These are phyloP conservation scores for Amaranthus tricolor DNA, from an alignment of 179 eudicot genomes.

Conservation along the genomic window DNA sequence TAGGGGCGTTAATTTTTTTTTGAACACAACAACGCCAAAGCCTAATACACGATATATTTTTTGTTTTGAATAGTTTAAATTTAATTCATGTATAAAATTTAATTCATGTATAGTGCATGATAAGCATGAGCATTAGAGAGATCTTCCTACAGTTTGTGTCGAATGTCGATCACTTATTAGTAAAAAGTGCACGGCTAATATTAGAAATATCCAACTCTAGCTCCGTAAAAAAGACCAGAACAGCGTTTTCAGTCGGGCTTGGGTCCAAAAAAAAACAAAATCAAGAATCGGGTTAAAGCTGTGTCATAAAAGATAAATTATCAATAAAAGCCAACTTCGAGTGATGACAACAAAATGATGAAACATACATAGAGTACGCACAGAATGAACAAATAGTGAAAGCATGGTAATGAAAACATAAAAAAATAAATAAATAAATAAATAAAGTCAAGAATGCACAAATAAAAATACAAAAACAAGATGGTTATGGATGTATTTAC, in stretches of 20 bases:
- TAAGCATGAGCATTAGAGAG: neutral
- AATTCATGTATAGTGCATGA: neutral
- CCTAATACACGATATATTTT: too few relatives aligned
- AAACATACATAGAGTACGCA: neutral
- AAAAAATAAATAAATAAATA: too few relatives aligned
- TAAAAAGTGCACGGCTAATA: neutral
- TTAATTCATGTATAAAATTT: too few relatives aligned
- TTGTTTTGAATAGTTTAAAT: too few relatives aligned
- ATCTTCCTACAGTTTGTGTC: neutral
- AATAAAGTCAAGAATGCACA: too few relatives aligned
- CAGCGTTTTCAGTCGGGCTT: neutral
- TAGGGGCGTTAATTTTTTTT: too few relatives aligned
- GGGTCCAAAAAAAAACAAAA: neutral
- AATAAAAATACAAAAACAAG: neutral
- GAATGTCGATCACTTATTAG: too few relatives aligned
- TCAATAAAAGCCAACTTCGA: neutral
- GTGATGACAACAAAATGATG: neutral
- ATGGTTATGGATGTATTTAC: slow-evolving; percentile 38
- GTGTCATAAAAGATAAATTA: too few relatives aligned
- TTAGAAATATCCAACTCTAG: neutral
- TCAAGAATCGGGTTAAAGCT: neutral
- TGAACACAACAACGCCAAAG: too few relatives aligned
- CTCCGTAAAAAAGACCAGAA: neutral
- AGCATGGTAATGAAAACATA: neutral
- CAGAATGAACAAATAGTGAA: neutral